phyloP scores from a whole-genome alignment of 306 rosid species.

The Fragaria iinumae region DNA sequence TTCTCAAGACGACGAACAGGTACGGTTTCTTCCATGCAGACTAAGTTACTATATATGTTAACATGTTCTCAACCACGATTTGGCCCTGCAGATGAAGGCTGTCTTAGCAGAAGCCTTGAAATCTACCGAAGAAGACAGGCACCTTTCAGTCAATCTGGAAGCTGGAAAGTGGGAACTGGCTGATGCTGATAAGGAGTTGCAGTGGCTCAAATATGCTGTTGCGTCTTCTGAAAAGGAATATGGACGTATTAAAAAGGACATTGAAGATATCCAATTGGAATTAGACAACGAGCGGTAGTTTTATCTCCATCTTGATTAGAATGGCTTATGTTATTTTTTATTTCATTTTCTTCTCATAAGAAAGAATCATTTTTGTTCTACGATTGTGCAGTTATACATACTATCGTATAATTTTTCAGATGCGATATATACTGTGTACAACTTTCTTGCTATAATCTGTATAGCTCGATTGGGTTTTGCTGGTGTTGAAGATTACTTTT shows the following conservation, averaged over 20 bases:
- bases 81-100: slow-evolving; percentile 59
- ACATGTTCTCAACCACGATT: slow-evolving; percentile 23
- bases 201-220: slow-evolving; percentile 66
- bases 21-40: slow-evolving; percentile 11
- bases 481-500: not conserved
- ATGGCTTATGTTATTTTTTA: not conserved
- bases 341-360: not conserved
- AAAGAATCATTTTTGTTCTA: not conserved
- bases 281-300: slow-evolving; percentile 75
- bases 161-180: slow-evolving; percentile 74
- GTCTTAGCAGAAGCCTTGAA: slow-evolving; percentile 58
- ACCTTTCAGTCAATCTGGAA: slow-evolving; percentile 60
- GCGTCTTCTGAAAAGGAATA: slow-evolving; percentile 81
- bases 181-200: slow-evolving; percentile 88
- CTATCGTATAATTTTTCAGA: not conserved
- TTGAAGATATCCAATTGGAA: slow-evolving; percentile 52
- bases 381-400: not conserved
- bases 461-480: not conserved
- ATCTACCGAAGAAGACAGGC: slow-evolving; percentile 66
- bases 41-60: not conserved
- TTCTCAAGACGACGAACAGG: slow-evolving; percentile 69
- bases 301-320: slow-evolving; percentile 5
- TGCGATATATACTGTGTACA: not conserved
- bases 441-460: not conserved
- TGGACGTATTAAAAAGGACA: slow-evolving; percentile 66